Conservation (phyloP, 2,329 filamentous ascomycete species). For the Penicillium sp. region DNA sequence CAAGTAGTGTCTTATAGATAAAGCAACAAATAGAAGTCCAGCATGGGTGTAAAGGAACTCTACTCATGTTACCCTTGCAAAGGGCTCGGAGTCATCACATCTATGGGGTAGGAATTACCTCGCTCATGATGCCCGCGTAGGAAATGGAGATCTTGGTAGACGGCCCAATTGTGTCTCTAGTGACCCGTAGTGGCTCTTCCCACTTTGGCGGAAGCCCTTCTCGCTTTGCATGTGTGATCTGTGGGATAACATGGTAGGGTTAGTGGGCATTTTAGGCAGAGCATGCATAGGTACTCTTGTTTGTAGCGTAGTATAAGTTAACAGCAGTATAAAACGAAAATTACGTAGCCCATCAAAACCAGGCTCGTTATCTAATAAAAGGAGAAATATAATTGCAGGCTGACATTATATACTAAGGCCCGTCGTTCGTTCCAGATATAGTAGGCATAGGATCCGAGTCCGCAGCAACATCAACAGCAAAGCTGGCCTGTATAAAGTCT, state of each 20-base stretch:
- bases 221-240: neutral
- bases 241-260: neutral
- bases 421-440: slow-evolving; percentile 4
- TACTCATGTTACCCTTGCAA: neutral
- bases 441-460: slow-evolving; percentile 27
- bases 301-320: neutral
- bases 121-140: neutral
- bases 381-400: neutral
- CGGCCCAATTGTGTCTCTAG: neutral
- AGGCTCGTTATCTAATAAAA: neutral
- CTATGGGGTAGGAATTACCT: neutral
- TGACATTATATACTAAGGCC: slow-evolving; percentile 10
- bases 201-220: neutral
- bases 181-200: neutral
- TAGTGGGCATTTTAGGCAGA: neutral
- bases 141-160: neutral
- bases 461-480: slow-evolving; percentile 65
- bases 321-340: neutral
- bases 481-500: slow-evolving; percentile 88
- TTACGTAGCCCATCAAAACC: too few species aligned
- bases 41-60: neutral
- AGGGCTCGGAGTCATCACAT: neutral
- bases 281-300: neutral
- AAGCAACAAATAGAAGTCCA: neutral
- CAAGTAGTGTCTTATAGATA: neutral